These are phyloP conservation scores for Somion occarium DNA, from an alignment of 1,284 basidiomycete species.

Conservation along the genomic window DNA sequence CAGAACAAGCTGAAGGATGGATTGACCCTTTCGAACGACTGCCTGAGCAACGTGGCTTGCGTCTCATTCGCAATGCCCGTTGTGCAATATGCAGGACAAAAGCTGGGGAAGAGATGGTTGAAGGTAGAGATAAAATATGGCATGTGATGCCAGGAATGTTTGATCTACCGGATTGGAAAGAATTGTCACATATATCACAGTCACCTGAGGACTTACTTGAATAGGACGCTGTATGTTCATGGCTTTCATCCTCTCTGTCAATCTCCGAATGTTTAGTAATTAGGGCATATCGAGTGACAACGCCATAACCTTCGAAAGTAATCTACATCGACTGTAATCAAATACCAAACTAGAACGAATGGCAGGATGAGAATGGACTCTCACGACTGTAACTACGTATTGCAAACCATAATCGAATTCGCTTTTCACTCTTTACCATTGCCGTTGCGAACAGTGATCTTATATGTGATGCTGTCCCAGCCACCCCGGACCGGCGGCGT, in stretches of 20 bases:
- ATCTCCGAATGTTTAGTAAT: too few species aligned
- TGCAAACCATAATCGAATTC: too few species aligned
- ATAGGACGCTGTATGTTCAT: too few species aligned
- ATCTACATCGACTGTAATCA: too few species aligned
- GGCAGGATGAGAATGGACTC: too few species aligned
- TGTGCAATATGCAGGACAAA: neutral
- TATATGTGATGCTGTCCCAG: neutral
- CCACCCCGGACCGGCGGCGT: neutral
- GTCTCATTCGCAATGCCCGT: neutral
- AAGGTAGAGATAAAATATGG: neutral
- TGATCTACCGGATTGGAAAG: neutral
- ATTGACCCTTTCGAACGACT: neutral
- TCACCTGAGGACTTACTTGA: neutral
- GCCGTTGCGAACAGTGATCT: conserved; percentile 5
- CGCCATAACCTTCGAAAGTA: too few species aligned
- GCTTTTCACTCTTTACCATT: too few species aligned
- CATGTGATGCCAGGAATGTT: neutral
- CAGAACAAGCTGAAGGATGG: neutral
- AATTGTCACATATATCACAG: neutral
- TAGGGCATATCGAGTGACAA: too few species aligned
- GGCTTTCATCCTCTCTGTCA: too few species aligned
- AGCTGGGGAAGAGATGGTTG: neutral
- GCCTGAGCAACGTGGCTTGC: neutral
- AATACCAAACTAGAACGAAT: too few species aligned
- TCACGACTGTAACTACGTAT: too few species aligned